Conservation (phyloP, 2,329 filamentous ascomycete species). For the Trichoderma koningii region DNA sequence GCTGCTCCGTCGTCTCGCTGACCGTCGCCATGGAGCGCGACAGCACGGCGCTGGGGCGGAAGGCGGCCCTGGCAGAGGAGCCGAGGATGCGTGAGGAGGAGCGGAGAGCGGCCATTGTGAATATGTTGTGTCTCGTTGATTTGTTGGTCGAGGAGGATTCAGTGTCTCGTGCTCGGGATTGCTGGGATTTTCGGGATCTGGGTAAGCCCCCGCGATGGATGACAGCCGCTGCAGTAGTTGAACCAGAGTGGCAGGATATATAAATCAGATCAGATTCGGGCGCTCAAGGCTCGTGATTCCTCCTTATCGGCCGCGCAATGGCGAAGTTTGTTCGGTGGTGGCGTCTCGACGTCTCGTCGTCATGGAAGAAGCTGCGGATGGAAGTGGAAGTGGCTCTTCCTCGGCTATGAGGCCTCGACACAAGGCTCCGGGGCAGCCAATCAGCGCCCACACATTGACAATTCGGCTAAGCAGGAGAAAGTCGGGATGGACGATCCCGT, state of each 20-base stretch:
- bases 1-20: slow-evolving; percentile 60
- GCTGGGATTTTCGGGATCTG: no score
- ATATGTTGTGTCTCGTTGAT: not conserved
- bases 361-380: slow-evolving; percentile 32
- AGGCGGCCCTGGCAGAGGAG: slow-evolving; percentile 46
- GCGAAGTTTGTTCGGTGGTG: slow-evolving; percentile 30
- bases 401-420: slow-evolving; percentile 36
- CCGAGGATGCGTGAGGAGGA: slow-evolving; percentile 56
- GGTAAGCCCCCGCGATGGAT: slow-evolving; percentile 1
- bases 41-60: slow-evolving; percentile 47
- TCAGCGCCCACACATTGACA: slow-evolving; percentile 37
- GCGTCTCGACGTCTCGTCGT: slow-evolving; percentile 32
- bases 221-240: not conserved
- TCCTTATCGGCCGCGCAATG: slow-evolving; percentile 30
- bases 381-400: slow-evolving; percentile 35
- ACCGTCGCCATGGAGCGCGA: slow-evolving; percentile 58
- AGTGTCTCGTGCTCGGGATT: slow-evolving; percentile 29
- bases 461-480: slow-evolving; percentile 38
- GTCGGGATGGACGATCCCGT: slow-evolving; percentile 32
- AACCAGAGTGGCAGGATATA: not conserved
- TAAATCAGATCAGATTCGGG: not conserved
- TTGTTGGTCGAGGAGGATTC: slow-evolving; percentile 30
- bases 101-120: slow-evolving; percentile 61
- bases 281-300: not conserved
- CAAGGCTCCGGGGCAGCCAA: slow-evolving; percentile 32